A percentile compares a stretch with the other conserved stretches of the same genome.
Conservation (phyloP, 164 flowering plant genomes). For the Pachysandra terminalis region DNA sequence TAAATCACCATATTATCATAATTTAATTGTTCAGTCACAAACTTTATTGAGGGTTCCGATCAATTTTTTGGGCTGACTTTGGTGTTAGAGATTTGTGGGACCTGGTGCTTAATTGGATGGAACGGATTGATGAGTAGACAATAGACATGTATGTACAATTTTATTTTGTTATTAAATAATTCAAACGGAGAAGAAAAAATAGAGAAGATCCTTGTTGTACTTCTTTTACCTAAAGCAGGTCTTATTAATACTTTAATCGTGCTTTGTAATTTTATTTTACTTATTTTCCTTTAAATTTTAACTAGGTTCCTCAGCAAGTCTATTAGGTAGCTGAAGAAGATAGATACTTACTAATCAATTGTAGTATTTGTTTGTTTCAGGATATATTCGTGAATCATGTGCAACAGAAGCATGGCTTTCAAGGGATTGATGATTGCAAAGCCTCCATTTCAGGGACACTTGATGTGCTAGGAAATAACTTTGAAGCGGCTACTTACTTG, state of each 20-base stretch:
- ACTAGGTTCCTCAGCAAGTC: neutral
- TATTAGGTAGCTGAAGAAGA: neutral
- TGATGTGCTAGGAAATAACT: slow-evolving; percentile 30
- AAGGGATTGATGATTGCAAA: slow-evolving; percentile 53
- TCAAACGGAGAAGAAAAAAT: too few species aligned
- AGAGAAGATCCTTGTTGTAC: too few species aligned
- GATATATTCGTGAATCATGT: slow-evolving; percentile 40
- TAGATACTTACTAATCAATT: neutral
- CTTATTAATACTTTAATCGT: neutral
- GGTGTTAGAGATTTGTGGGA: neutral
- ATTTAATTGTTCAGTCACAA: too few species aligned
- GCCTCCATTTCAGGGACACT: slow-evolving; percentile 32
- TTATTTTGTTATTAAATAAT: too few species aligned
- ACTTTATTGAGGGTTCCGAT: neutral
- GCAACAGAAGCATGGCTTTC: slow-evolving; percentile 45
- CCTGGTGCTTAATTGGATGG: neutral
- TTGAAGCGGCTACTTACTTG: slow-evolving; percentile 36
- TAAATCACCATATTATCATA: too few species aligned
- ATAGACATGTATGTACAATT: too few species aligned
- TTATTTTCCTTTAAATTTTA: too few species aligned
- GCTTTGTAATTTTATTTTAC: too few species aligned
- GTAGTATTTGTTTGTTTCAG: slow-evolving; percentile 31
- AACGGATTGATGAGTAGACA: neutral
- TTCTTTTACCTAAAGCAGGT: too few species aligned
- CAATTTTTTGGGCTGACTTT: neutral